Conservation (phyloP, 768 basidiomycete species). For the Tephrocybe sp. region DNA sequence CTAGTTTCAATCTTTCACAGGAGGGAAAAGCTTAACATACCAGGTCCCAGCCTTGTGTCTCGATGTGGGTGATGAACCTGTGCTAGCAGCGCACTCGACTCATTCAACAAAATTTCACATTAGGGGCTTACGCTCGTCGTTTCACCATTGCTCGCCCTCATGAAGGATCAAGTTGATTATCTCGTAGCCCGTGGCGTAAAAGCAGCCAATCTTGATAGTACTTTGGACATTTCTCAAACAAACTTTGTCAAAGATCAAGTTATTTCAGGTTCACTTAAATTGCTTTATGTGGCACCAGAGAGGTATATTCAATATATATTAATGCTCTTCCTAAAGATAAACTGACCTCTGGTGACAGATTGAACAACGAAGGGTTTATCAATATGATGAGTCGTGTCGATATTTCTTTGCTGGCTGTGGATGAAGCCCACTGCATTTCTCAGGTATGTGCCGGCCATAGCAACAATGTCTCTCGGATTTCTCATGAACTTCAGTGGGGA, state of each 20-base stretch:
- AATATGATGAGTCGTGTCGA: conserved; percentile 39
- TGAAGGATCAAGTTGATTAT: conserved; percentile 17
- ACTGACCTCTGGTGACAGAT: conserved; percentile 2
- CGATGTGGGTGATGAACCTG: conserved; percentile 7
- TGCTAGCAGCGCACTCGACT: too few relatives aligned
- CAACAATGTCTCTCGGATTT: neutral
- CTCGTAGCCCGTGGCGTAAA: conserved; percentile 10
- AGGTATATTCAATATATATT: too few relatives aligned
- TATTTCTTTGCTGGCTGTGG: conserved; percentile 47
- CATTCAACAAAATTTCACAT: neutral
- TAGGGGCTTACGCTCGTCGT: conserved; percentile 16
- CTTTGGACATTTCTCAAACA: conserved; percentile 3
- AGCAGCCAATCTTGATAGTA: conserved; percentile 16
- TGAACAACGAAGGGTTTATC: conserved; percentile 18
- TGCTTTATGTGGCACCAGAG: conserved; percentile 18
- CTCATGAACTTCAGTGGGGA: conserved; percentile 11
- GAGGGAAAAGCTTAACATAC: conserved; percentile 19
- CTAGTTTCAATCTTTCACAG: conserved; percentile 26
- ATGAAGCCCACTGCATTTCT: conserved; percentile 50
- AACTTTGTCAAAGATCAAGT: conserved; percentile 12
- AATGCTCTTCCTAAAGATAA: too few relatives aligned
- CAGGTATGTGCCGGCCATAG: conserved; percentile 24
- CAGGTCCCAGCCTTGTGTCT: conserved; percentile 18
- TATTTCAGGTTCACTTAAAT: conserved; percentile 12
- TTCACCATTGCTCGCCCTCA: conserved; percentile 14